Evolutionary conservation across 2,329 filamentous ascomycete species (phyloP).

Genomic region (Hortaea werneckii): DNA sequence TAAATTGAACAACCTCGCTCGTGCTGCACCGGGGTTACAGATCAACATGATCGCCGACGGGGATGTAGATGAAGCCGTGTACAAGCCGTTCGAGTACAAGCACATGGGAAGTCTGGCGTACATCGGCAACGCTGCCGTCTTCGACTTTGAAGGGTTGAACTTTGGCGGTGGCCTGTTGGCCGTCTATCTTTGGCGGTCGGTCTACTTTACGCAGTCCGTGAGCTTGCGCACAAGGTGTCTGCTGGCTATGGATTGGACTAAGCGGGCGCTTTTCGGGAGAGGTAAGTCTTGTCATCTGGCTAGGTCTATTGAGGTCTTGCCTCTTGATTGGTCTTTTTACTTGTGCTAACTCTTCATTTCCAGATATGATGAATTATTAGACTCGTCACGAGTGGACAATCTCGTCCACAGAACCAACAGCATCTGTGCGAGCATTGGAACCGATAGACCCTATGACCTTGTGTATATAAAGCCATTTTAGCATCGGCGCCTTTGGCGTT

Average conservation of each 20-base stretch:
- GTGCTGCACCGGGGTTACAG: conserved; percentile 61
- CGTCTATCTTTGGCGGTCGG: conserved; percentile 89
- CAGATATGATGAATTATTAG: conserved; percentile 27
- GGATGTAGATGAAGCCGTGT: conserved; percentile 82
- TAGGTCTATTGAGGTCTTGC: background rate
- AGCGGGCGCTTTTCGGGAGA: conserved; percentile 87
- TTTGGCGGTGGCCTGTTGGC: conserved; percentile 77
- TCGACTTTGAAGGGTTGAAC: conserved; percentile 74
- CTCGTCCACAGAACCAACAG: too few relatives aligned
- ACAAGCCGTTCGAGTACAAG: conserved; percentile 88
- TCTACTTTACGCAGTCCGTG: conserved; percentile 97
- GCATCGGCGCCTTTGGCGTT: too few relatives aligned
- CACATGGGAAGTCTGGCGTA: conserved; percentile 90
- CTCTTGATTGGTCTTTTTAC: background rate
- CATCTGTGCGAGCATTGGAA: too few relatives aligned
- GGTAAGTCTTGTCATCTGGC: conserved; percentile 48
- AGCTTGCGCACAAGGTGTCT: conserved; percentile 80
- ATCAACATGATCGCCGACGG: conserved; percentile 78
- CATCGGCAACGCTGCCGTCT: conserved; percentile 90
- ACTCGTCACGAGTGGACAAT: background rate
- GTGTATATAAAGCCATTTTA: too few relatives aligned
- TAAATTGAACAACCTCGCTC: conserved; percentile 87
- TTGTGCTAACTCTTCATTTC: conserved; percentile 6
- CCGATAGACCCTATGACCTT: too few relatives aligned
- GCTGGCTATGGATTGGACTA: conserved; percentile 98